These are phyloP conservation scores for Solanum pennellii DNA, from an alignment of 257 asterid genomes.

Conservation along the genomic window DNA sequence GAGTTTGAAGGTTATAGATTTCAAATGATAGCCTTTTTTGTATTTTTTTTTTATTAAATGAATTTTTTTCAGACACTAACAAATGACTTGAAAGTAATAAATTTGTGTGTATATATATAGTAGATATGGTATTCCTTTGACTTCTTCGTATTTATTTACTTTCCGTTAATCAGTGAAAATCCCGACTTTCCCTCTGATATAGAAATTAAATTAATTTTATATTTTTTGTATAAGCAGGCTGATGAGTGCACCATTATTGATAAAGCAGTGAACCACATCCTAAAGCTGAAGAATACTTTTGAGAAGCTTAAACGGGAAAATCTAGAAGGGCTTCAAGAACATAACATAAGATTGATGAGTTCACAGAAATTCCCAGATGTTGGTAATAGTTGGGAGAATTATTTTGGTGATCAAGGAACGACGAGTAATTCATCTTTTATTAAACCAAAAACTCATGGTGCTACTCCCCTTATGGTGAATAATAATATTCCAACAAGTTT, in stretches of 20 bases:
- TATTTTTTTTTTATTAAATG: too few species aligned
- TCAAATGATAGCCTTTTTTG: too few species aligned
- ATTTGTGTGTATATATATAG: too few species aligned
- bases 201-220: background rate
- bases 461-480: background rate
- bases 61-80: too few species aligned
- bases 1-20: too few species aligned
- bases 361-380: background rate
- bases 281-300: conserved; percentile 20
- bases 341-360: background rate
- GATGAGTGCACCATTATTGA: conserved; percentile 75
- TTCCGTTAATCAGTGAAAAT: too few species aligned
- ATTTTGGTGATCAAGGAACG: conserved; percentile 40
- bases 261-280: conserved; percentile 54
- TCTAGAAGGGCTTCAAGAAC: conserved; percentile 12
- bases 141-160: too few species aligned
- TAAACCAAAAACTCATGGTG: background rate
- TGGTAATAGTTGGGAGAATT: conserved; percentile 26
- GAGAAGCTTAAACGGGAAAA: conserved; percentile 34
- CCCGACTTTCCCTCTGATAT: fast-evolving
- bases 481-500: background rate
- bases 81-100: too few species aligned
- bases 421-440: background rate
- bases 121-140: too few species aligned
- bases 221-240: conserved; percentile 21